These are phyloP conservation scores for Mortierella sp. DNA, from an alignment of 371 early-diverging fungal genomes.

Conservation along the genomic window DNA sequence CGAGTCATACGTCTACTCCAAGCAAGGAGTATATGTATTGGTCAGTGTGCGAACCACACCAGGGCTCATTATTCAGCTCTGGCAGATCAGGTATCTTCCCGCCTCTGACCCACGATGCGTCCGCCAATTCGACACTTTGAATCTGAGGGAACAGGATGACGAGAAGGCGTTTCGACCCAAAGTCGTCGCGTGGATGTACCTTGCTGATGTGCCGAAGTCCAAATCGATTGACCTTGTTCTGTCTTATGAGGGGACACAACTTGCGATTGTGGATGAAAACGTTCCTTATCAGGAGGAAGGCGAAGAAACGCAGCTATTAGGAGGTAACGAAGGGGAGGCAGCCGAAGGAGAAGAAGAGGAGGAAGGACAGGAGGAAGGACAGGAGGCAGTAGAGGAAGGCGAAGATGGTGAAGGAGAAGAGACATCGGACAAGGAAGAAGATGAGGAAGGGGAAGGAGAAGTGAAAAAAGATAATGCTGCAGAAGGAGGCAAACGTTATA, in stretches of 20 bases:
- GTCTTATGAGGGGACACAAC: background rate
- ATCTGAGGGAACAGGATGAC: background rate
- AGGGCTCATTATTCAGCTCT: background rate
- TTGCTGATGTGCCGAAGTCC: background rate
- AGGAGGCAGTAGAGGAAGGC: background rate
- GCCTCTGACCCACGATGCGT: background rate
- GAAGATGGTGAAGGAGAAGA: background rate
- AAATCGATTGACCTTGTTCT: background rate
- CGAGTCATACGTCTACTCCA: background rate
- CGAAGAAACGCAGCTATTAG: background rate
- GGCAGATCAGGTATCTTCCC: background rate
- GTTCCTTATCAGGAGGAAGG: background rate
- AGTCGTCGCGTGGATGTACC: background rate
- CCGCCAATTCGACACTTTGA: background rate
- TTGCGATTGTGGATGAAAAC: background rate
- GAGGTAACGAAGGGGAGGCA: background rate
- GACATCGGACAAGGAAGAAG: background rate
- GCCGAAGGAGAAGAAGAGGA: background rate
- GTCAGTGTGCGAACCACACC: background rate
- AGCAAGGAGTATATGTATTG: background rate
- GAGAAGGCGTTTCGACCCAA: background rate
- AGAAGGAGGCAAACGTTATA: background rate
- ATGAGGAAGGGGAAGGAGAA: background rate
- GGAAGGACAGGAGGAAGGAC: background rate
- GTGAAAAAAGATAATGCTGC: background rate